Conservation (phyloP, 192 early-diverging fungal species). For the Gamsiella multidivaricata region DNA sequence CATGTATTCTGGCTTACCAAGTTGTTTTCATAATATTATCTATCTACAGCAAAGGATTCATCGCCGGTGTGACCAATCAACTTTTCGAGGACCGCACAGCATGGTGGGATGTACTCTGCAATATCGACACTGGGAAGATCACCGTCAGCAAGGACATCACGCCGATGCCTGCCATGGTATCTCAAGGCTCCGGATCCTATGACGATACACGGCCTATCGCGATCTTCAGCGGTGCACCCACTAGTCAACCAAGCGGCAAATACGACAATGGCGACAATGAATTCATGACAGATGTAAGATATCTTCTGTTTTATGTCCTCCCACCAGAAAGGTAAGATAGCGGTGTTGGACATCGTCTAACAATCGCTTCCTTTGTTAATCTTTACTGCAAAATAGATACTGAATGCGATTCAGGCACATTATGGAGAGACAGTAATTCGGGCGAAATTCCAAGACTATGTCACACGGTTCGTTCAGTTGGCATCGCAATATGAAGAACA, state of each 20-base stretch:
- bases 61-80: slow-evolving; percentile 97
- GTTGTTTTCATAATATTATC: neutral
- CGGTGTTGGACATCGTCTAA: neutral
- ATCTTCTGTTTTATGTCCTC: neutral
- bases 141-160: slow-evolving; percentile 84
- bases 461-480: slow-evolving; percentile 85
- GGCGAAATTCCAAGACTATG: slow-evolving; percentile 88
- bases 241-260: slow-evolving; percentile 42
- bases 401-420: slow-evolving; percentile 84
- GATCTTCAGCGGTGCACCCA: slow-evolving; percentile 21
- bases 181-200: slow-evolving; percentile 17
- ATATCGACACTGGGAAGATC: slow-evolving; percentile 93
- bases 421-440: slow-evolving; percentile 89
- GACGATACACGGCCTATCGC: slow-evolving; percentile 28
- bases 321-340: neutral
- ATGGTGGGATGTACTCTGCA: slow-evolving; percentile 98
- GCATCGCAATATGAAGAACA: slow-evolving; percentile 83
- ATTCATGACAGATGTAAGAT: slow-evolving; percentile 65
- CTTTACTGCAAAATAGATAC: slow-evolving; percentile 60
- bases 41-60: slow-evolving; percentile 79
- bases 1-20: slow-evolving; percentile 2
- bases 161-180: slow-evolving; percentile 11
- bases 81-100: slow-evolving; percentile 90
- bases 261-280: slow-evolving; percentile 63
- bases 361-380: neutral